phyloP scores from a whole-genome alignment of 768 basidiomycete genomes.

The Rhizopogon rudus region DNA sequence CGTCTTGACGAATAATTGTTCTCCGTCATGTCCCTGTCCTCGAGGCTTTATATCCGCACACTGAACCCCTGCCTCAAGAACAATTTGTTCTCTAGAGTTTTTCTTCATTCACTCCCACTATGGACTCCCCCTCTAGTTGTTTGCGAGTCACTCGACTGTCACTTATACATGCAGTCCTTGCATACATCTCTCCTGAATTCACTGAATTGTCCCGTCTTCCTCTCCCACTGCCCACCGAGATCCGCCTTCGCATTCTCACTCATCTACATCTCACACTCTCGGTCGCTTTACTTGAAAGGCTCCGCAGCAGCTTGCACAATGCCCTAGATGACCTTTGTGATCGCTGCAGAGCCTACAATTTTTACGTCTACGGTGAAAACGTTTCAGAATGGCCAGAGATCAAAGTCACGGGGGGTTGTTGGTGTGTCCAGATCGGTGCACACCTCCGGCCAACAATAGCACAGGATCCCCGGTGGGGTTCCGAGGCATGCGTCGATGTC shows the following conservation, averaged over 20 bases:
- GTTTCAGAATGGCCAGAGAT: constrained; percentile 53
- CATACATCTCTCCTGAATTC: constrained; percentile 42
- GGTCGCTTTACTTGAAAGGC: constrained; percentile 34
- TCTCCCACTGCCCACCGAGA: constrained; percentile 40
- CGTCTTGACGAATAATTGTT: not conserved
- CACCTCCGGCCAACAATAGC: constrained; percentile 4
- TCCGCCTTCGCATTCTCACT: constrained; percentile 48
- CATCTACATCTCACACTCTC: constrained; percentile 42
- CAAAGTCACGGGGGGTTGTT: constrained; percentile 38
- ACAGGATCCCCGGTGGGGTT: not conserved
- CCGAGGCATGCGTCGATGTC: constrained; percentile 13
- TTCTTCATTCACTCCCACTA: constrained; percentile 2
- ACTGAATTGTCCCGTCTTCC: constrained; percentile 22
- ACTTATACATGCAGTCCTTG: constrained; percentile 50
- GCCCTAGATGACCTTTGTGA: constrained; percentile 34
- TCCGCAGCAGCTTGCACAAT: constrained; percentile 33
- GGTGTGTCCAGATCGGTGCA: constrained; percentile 30
- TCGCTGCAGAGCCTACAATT: constrained; percentile 46
- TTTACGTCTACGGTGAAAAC: constrained; percentile 48
- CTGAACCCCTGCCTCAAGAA: not conserved
- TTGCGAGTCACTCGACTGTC: constrained; percentile 36
- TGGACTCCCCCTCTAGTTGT: constrained; percentile 10
- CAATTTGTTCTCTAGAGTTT: not conserved
- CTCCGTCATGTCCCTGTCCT: constrained; percentile 16
- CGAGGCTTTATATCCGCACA: constrained; percentile 16